These are phyloP conservation scores for Trametes punicea DNA, from an alignment of 768 basidiomycete species.

Conservation along the genomic window DNA sequence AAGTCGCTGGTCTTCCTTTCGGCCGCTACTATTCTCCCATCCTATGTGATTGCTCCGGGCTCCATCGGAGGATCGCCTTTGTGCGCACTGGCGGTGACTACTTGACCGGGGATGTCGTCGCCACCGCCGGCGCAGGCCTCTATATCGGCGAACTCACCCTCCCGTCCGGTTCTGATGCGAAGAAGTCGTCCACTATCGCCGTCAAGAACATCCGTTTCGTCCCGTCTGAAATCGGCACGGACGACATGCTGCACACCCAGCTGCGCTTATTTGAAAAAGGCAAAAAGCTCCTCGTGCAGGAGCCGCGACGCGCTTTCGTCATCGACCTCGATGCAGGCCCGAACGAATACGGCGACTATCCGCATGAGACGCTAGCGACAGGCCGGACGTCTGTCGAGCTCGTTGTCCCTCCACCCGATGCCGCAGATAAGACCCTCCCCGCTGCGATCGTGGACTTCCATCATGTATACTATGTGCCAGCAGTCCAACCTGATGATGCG, in stretches of 20 bases:
- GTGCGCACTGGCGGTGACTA: constrained; percentile 57
- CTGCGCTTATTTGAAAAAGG: constrained; percentile 55
- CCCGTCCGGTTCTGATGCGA: constrained; percentile 32
- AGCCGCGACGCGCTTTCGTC: constrained; percentile 45
- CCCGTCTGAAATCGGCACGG: constrained; percentile 46
- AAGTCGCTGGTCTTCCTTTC: constrained; percentile 54
- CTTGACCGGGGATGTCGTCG: constrained; percentile 61
- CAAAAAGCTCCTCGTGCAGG: constrained; percentile 57
- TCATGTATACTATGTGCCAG: constrained; percentile 59
- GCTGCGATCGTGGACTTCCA: constrained; percentile 69
- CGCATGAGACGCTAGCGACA: constrained; percentile 45
- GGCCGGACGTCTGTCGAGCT: constrained; percentile 61
- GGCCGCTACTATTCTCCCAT: constrained; percentile 65
- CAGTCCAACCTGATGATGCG: constrained; percentile 36
- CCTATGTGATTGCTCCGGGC: constrained; percentile 45
- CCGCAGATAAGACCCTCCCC: constrained; percentile 20
- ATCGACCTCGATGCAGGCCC: constrained; percentile 48
- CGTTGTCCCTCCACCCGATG: constrained; percentile 37
- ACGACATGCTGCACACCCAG: constrained; percentile 39
- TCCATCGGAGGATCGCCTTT: constrained; percentile 52
- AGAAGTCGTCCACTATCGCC: constrained; percentile 31
- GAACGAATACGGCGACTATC: constrained; percentile 46
- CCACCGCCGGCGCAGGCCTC: constrained; percentile 59
- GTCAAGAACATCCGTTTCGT: constrained; percentile 51
- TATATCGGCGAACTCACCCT: constrained; percentile 61